Base-by-base conservation (phyloP, 2,329 filamentous ascomycete genomes). In the Cladophialophora psammophila region DNA sequence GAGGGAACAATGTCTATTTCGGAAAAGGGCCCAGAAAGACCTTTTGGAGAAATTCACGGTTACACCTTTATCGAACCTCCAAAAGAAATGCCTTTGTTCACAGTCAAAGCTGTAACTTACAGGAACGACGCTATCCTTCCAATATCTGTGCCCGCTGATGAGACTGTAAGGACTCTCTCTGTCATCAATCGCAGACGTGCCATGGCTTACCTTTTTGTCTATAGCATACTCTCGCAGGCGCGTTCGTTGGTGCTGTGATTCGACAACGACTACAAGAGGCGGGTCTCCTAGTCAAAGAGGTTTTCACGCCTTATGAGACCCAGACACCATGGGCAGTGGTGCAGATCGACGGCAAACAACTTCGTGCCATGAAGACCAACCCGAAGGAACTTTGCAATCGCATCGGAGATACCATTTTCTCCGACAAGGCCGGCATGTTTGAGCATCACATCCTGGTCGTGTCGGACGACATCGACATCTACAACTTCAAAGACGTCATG, bases 291-390 rank as follows among this genome's bases (percentile, higher is more conserved):
- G 38, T 57, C 54, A 57, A 34, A 12, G 18, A 57, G 54, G 54
- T 38, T 26, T 57, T 34, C 32, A 36, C 32, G 15, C 54, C 81
- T 0, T 81, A 83, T 55, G 81, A 83, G 65, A 78, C 81, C 0
- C 81, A 83, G 64, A 82, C 81, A 0, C 84, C 80, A 0, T 85
- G 83, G 83, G 42, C 68, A 10, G 78, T 78, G 0, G 82, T 76
- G 0, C 71, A 90, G 72, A 83, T 88, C 26, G 87, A 90, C 73
- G 85, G 83, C 1, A 78, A 80, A 7, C 85, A 84, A 72, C 80
- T 90, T 8, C 83, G 85, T 83, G 87, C 55, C 84, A 83, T n/a
- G 84, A 40, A 40, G 38, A 40, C 38, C 9, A 40, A 74, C 0
- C 62, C 79, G 0, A 67, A 75, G 26, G 77, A 79, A 0, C 79